Percentiles rank a stretch among this genome's conserved stretches.
Evolutionary conservation across 1,139 yeast species (phyloP).

Genomic region (Blastobotrys illinoisensis): DNA sequence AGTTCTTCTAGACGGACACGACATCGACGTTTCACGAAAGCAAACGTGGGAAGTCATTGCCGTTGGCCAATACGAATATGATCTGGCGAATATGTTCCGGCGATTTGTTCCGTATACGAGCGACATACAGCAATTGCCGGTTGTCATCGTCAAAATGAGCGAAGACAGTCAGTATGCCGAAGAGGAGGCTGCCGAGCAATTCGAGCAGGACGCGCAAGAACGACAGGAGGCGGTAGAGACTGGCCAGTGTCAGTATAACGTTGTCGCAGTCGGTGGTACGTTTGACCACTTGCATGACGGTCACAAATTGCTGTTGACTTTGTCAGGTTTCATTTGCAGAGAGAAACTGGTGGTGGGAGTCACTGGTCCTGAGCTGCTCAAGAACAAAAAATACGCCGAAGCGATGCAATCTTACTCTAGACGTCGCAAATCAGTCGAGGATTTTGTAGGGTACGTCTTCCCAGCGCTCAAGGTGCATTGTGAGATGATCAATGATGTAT

Average conservation of each 20-base stretch:
- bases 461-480: slow-evolving; percentile 42
- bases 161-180: slow-evolving; percentile 5
- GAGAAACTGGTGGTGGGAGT: slow-evolving; percentile 67
- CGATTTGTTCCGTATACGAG: slow-evolving; percentile 21
- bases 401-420: slow-evolving; percentile 52
- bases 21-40: slow-evolving; percentile 23
- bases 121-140: slow-evolving; percentile 25
- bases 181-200: neutral
- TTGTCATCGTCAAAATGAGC: slow-evolving; percentile 23
- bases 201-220: slow-evolving; percentile 4
- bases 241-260: slow-evolving; percentile 16
- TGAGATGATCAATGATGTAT: slow-evolving; percentile 70
- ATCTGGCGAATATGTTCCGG: slow-evolving; percentile 21
- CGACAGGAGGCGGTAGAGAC: slow-evolving; percentile 5
- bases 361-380: slow-evolving; percentile 70
- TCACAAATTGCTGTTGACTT: slow-evolving; percentile 76
- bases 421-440: slow-evolving; percentile 45
- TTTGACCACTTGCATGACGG: slow-evolving; percentile 97
- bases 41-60: slow-evolving; percentile 34
- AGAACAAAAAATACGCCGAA: slow-evolving; percentile 68
- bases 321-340: slow-evolving; percentile 59
- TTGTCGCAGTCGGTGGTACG: slow-evolving; percentile 73
- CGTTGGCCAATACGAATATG: slow-evolving; percentile 27
- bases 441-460: slow-evolving; percentile 45
- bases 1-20: slow-evolving; percentile 34